Conservation (phyloP, 768 basidiomycete species). For the Chiua virens region DNA sequence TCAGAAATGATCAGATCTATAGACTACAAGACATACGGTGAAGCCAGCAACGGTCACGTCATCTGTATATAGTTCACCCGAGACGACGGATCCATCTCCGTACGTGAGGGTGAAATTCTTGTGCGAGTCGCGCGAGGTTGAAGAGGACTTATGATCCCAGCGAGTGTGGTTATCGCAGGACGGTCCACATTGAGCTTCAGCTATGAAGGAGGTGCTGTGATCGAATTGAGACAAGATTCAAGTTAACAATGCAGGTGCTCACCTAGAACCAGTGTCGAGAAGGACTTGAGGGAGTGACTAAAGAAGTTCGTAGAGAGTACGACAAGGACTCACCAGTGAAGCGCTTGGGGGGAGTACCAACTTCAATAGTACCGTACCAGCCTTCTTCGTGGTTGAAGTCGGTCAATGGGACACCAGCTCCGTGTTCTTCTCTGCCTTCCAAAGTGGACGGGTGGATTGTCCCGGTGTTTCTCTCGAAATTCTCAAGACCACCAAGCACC, state of each 20-base stretch:
- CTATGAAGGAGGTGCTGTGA: slow-evolving; percentile 27
- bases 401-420: not conserved
- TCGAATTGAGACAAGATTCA: not conserved
- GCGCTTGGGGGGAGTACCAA: slow-evolving; percentile 3
- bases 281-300: slow-evolving; percentile 7
- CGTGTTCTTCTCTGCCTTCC: not conserved
- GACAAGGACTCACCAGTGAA: slow-evolving; percentile 1
- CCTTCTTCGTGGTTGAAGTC: not conserved
- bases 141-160: slow-evolving; percentile 28
- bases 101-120: not conserved
- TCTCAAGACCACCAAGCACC: not conserved
- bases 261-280: slow-evolving; percentile 28
- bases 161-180: too few species aligned
- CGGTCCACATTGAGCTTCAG: too few species aligned
- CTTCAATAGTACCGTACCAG: slow-evolving; percentile 10
- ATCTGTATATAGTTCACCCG: slow-evolving; percentile 5
- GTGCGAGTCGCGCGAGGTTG: not conserved
- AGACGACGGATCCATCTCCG: not conserved
- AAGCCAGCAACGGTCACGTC: slow-evolving; percentile 6
- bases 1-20: not conserved
- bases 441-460: not conserved
- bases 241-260: not conserved
- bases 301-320: not conserved
- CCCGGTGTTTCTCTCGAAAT: slow-evolving; percentile 4
- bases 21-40: not conserved